Conservation (phyloP, 345 rosid species). For the Anastatica hierochuntica region DNA sequence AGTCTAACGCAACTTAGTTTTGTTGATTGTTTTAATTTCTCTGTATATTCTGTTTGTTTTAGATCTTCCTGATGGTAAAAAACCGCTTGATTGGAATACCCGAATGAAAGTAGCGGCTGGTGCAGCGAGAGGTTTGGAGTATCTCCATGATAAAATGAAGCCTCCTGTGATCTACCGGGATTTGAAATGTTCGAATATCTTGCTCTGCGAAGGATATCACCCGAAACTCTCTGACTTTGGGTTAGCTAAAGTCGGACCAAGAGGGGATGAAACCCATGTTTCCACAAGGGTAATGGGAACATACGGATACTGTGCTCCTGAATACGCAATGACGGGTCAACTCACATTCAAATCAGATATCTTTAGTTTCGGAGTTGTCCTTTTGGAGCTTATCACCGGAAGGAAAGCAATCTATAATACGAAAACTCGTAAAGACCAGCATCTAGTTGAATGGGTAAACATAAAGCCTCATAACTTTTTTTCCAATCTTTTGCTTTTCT, state of each 20-base stretch:
- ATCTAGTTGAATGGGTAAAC: slow-evolving; percentile 93
- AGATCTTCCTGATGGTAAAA: slow-evolving; percentile 43
- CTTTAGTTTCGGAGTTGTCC: slow-evolving; percentile 88
- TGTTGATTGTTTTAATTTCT: background rate
- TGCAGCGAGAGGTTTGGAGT: slow-evolving; percentile 76
- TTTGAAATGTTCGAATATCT: slow-evolving; percentile 76
- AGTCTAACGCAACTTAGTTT: too few relatives aligned
- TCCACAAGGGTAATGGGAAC: slow-evolving; percentile 97
- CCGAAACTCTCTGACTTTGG: slow-evolving; percentile 90
- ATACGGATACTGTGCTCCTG: slow-evolving; percentile 92
- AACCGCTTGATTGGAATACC: slow-evolving; percentile 67
- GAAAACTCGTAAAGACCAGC: slow-evolving; percentile 46
- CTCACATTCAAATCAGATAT: slow-evolving; percentile 82
- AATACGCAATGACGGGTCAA: slow-evolving; percentile 93
- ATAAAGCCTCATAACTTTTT: too few relatives aligned
- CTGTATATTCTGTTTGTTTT: background rate
- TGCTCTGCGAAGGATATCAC: slow-evolving; percentile 69
- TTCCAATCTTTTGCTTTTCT: too few relatives aligned
- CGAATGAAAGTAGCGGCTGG: slow-evolving; percentile 91
- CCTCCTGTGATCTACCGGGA: slow-evolving; percentile 89
- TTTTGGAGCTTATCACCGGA: slow-evolving; percentile 84
- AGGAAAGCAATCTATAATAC: slow-evolving; percentile 64
- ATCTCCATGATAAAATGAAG: slow-evolving; percentile 64
- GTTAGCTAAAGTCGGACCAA: slow-evolving; percentile 89
- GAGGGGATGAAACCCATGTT: slow-evolving; percentile 82